Conservation (phyloP, 1,284 basidiomycete species). For the Rhodotorula sp. region DNA sequence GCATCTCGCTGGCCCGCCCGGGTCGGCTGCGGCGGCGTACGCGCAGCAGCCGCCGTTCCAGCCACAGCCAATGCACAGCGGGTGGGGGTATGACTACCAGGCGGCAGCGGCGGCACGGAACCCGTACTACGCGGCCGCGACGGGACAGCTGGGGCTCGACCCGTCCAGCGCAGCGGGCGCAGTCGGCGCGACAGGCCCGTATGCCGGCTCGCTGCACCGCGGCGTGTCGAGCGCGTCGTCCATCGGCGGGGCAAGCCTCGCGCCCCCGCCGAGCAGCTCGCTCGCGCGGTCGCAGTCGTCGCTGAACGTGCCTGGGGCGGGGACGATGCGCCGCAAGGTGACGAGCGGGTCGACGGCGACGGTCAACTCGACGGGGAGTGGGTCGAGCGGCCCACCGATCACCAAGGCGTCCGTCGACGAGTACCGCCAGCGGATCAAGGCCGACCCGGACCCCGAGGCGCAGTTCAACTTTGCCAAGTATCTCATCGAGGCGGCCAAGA, state of each 20-base stretch:
- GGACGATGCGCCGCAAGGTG: slow-evolving; percentile 27
- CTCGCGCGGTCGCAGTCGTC: slow-evolving; percentile 31
- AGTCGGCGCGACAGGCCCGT: slow-evolving; percentile 2
- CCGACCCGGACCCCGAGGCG: slow-evolving; percentile 97
- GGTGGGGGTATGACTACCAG: slow-evolving; percentile 38
- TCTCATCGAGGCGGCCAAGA: slow-evolving; percentile 97
- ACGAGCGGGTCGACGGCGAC: slow-evolving; percentile 14
- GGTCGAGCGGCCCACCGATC: slow-evolving; percentile 36
- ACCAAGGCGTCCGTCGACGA: slow-evolving; percentile 95
- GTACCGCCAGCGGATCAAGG: slow-evolving; percentile 94
- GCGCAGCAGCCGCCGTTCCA: slow-evolving; percentile 23
- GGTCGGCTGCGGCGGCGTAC: not conserved
- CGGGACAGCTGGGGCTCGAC: slow-evolving; percentile 38
- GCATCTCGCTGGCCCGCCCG: not conserved
- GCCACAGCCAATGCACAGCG: slow-evolving; percentile 26
- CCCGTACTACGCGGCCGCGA: slow-evolving; percentile 44
- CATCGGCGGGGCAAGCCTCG: slow-evolving; percentile 12
- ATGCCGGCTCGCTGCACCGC: slow-evolving; percentile 26
- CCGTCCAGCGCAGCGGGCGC: not conserved
- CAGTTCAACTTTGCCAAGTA: slow-evolving; percentile 98
- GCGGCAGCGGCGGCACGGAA: slow-evolving; percentile 35
- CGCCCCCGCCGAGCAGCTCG: slow-evolving; percentile 5
- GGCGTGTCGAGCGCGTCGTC: slow-evolving; percentile 33
- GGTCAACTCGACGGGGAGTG: slow-evolving; percentile 4
- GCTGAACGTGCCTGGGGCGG: slow-evolving; percentile 27